These are phyloP conservation scores for Cutaneotrichosporon mucoides DNA, from an alignment of 1,284 basidiomycete species.

Conservation along the genomic window DNA sequence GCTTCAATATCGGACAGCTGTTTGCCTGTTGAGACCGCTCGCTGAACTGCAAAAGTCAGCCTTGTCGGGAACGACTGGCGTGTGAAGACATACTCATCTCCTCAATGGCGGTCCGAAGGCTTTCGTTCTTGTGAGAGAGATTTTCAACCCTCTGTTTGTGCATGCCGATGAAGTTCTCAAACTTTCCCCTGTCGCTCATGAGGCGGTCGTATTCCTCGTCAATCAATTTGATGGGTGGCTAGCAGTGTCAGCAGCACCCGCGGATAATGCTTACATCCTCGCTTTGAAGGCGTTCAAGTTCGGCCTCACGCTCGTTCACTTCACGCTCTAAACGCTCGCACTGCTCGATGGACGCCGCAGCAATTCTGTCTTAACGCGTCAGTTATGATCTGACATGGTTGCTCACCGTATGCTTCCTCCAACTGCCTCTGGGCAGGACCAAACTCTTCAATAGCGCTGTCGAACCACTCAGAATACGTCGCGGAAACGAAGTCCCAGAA, in stretches of 20 bases:
- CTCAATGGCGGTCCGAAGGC: conserved; percentile 26
- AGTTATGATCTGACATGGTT: not conserved
- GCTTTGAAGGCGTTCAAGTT: conserved; percentile 37
- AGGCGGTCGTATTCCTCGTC: conserved; percentile 44
- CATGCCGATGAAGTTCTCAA: conserved; percentile 41
- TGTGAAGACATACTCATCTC: conserved; percentile 28
- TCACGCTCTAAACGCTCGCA: conserved; percentile 34
- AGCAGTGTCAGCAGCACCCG: not conserved
- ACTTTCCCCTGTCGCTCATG: conserved; percentile 46
- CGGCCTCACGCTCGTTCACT: conserved; percentile 25
- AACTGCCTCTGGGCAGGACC: conserved; percentile 63
- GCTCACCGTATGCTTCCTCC: conserved; percentile 65
- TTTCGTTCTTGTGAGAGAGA: conserved; percentile 29
- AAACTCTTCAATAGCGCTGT: conserved; percentile 67
- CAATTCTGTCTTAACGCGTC: conserved; percentile 29
- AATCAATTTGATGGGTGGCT: conserved; percentile 43
- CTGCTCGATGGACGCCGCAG: conserved; percentile 31
- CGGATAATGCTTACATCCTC: conserved; percentile 35
- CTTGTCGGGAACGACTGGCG: no score
- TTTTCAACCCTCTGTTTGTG: conserved; percentile 44
- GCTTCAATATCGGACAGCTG: conserved; percentile 62
- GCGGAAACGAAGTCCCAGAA: conserved; percentile 68
- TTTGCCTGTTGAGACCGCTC: conserved; percentile 14
- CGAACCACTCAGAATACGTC: conserved; percentile 64
- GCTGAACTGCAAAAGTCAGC: conserved; percentile 6